Evolutionary conservation across 371 early-diverging fungal genomes (phyloP), one percentile per base, ranked within the genome.

Genomic region (Actinomucor elegans): DNA sequence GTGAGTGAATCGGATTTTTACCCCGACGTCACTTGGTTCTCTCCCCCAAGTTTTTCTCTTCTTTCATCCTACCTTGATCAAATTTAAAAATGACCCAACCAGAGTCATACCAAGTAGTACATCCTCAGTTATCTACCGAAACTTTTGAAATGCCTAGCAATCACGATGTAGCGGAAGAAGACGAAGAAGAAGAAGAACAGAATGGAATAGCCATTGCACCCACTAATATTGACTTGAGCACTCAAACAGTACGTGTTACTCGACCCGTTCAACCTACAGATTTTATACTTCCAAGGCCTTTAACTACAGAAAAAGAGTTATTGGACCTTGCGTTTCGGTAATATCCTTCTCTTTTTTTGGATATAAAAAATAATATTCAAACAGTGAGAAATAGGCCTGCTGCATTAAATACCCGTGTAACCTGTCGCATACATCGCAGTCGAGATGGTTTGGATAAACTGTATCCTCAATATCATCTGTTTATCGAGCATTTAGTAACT

Each of bases 381-480:
- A n/a, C n/a, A n/a, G n/a, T n/a, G n/a, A n/a, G n/a, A n/a, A 26
- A 27, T 54, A 91, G 90, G 34, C 91, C 92, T 12, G 80, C 88
- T 47, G 86, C 89, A 21, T 80, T 86, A 50, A 89, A 89, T 43
- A 77, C 80, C 53, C 81, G 85, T 40, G 77, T 92, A 51, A 78
- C 83, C 49, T 94, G 94, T 69, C 75, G 83, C 32, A 90, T 94
- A 52, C 71, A 79, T 10, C 86, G 94, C 17, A 77, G 76, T 45
- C 82, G 82, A 54, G 89, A 87, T 38, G 84, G 87, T 1, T 56
- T 88, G 23, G 86, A 87, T 45, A 85, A 83, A 64, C 51, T 89
- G 20, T 80, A 85, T 47, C 91, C 92, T 5, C 73, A 72, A 28
- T 92, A 92, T 54, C 87, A 91, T 46, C 61, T 94, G 11, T 87